Percentiles rank a stretch among this genome's conserved stretches.
These are phyloP conservation scores for Rubia tinctorum DNA, from an alignment of 305 asterid species.

Conservation along the genomic window DNA sequence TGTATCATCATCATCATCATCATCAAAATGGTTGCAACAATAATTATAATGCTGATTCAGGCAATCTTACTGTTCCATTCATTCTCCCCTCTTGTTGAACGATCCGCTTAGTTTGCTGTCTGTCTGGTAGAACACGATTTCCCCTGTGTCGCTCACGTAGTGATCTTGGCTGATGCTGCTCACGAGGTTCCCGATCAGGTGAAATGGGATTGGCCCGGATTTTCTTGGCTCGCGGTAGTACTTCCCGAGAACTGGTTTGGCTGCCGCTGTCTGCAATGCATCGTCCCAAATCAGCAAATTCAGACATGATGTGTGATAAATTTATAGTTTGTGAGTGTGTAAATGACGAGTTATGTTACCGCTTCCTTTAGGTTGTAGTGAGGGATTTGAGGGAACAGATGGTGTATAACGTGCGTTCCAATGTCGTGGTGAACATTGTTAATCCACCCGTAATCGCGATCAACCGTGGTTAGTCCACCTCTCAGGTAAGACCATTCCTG, in stretches of 20 bases:
- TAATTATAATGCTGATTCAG: neutral
- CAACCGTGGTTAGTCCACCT: slow-evolving; percentile 81
- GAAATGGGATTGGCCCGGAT: slow-evolving; percentile 70
- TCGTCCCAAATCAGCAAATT: neutral
- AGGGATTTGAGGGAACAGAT: slow-evolving; percentile 90
- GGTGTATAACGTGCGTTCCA: slow-evolving; percentile 86
- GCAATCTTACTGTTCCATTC: slow-evolving; percentile 4
- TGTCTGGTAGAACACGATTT: slow-evolving; percentile 69
- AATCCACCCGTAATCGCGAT: slow-evolving; percentile 79
- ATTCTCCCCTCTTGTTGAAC: slow-evolving; percentile 7
- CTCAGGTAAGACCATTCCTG: slow-evolving; percentile 94
- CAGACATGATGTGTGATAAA: neutral
- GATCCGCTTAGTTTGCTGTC: slow-evolving; percentile 46
- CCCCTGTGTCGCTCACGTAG: slow-evolving; percentile 78
- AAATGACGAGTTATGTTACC: slow-evolving; percentile 27
- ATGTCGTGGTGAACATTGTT: slow-evolving; percentile 89
- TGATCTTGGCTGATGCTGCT: slow-evolving; percentile 77
- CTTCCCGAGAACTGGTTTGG: slow-evolving; percentile 72
- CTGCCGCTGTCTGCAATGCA: slow-evolving; percentile 70
- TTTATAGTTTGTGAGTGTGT: neutral
- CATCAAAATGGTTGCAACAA: neutral
- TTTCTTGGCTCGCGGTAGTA: slow-evolving; percentile 73
- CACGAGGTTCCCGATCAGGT: slow-evolving; percentile 51
- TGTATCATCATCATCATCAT: neutral
- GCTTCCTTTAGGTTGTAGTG: slow-evolving; percentile 81